Evolutionary conservation across 106 monocot species (phyloP).

Genomic region (Narthecium ossifragum): DNA sequence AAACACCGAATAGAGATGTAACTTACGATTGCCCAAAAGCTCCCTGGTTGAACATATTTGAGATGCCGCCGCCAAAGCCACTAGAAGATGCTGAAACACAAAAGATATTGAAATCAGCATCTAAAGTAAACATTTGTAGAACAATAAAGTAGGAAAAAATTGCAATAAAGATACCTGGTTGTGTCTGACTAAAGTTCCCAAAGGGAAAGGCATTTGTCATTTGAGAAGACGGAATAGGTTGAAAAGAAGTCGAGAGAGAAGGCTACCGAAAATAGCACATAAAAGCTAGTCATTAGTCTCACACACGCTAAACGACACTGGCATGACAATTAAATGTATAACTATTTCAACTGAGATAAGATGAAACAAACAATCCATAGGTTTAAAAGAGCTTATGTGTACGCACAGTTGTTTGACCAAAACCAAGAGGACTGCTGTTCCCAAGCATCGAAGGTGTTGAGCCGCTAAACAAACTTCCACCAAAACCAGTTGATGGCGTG

Average conservation of each 20-base stretch:
- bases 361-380: neutral
- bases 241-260: slow-evolving; percentile 56
- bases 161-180: slow-evolving; percentile 28
- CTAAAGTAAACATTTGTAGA: too few species aligned
- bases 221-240: slow-evolving; percentile 24
- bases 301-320: too few species aligned
- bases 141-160: neutral
- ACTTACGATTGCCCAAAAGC: slow-evolving; percentile 64
- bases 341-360: neutral
- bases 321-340: slow-evolving; percentile 1
- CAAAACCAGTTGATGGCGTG: slow-evolving; percentile 70
- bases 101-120: slow-evolving; percentile 9
- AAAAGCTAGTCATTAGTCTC: too few species aligned
- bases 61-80: slow-evolving; percentile 47
- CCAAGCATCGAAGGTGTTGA: slow-evolving; percentile 53
- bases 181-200: slow-evolving; percentile 69
- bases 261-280: slow-evolving; percentile 17
- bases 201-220: slow-evolving; percentile 51
- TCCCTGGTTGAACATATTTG: slow-evolving; percentile 39
- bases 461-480: slow-evolving; percentile 69
- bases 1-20: slow-evolving; percentile 6
- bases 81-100: slow-evolving; percentile 27
- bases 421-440: slow-evolving; percentile 37
- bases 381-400: neutral
- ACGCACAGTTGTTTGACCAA: slow-evolving; percentile 74